Evolutionary conservation across 2,329 filamentous ascomycete genomes (phyloP).

Genomic region (Fusarium chuoi): DNA sequence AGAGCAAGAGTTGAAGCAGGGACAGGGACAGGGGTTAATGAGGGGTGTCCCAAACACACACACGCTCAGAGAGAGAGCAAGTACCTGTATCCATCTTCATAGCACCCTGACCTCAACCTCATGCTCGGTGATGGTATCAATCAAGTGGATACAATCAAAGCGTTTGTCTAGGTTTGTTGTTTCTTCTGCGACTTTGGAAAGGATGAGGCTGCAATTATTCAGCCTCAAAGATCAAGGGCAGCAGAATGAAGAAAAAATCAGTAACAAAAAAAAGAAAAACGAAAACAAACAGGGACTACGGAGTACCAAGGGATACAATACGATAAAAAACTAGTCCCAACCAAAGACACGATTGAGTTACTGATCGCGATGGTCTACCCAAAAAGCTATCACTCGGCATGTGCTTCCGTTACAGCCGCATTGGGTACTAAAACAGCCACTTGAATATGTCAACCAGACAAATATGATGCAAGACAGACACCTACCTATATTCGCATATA

Average conservation of each 20-base stretch:
- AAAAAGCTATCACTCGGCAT: neutral
- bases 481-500: neutral
- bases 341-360: slow-evolving; percentile 6
- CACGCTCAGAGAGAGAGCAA: neutral
- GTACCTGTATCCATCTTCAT: neutral
- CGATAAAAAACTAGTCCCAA: neutral
- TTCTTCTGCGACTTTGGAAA: neutral
- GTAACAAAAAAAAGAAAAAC: neutral
- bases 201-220: slow-evolving; percentile 7
- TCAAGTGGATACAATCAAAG: slow-evolving; percentile 20
- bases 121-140: slow-evolving; percentile 15
- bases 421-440: neutral
- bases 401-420: neutral
- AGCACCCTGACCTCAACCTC: neutral
- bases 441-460: neutral
- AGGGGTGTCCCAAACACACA: slow-evolving; percentile 7
- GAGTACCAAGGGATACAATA: neutral
- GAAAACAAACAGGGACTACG: neutral
- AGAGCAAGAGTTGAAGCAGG: neutral
- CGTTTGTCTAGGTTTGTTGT: slow-evolving; percentile 22
- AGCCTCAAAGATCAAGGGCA: neutral
- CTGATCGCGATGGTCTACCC: neutral
- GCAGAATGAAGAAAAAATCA: neutral
- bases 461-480: neutral
- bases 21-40: neutral